Conservation (phyloP, 768 basidiomycete genomes). For the Suillus discolor region DNA sequence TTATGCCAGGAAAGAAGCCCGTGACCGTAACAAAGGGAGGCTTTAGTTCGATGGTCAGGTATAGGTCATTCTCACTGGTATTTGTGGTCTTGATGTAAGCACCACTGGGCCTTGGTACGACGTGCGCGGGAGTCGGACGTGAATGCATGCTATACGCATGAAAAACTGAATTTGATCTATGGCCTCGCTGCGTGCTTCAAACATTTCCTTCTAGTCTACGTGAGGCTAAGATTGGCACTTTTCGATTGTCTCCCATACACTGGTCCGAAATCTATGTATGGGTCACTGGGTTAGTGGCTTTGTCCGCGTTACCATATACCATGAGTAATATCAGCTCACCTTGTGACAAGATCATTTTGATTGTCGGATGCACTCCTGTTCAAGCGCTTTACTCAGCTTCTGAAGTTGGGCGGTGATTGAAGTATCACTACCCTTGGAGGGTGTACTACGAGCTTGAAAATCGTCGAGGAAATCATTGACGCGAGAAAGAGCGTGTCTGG, state of each 20-base stretch:
- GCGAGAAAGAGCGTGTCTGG: constrained; percentile 41
- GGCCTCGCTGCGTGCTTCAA: neutral
- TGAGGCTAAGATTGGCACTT: neutral
- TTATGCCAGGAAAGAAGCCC: neutral
- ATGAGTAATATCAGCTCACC: neutral
- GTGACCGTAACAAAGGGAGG: neutral
- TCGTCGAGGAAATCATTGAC: constrained; percentile 52
- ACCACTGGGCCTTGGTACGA: neutral
- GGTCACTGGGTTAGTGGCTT: neutral
- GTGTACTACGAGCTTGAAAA: constrained; percentile 47
- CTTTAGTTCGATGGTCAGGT: neutral
- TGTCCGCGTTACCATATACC: neutral
- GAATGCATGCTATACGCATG: neutral
- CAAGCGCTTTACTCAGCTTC: constrained; percentile 56
- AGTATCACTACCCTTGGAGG: constrained; percentile 52
- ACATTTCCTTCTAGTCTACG: neutral
- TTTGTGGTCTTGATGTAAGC: neutral
- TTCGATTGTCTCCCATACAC: neutral
- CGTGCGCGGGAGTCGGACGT: neutral
- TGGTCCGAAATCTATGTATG: neutral
- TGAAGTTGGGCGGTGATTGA: constrained; percentile 62
- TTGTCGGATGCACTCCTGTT: constrained; percentile 39
- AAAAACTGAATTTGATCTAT: neutral
- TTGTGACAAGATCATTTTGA: constrained; percentile 15
- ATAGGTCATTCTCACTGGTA: neutral